These are phyloP conservation scores for Hysterium pulicare DNA, from an alignment of 2,329 filamentous ascomycete genomes.

Conservation along the genomic window DNA sequence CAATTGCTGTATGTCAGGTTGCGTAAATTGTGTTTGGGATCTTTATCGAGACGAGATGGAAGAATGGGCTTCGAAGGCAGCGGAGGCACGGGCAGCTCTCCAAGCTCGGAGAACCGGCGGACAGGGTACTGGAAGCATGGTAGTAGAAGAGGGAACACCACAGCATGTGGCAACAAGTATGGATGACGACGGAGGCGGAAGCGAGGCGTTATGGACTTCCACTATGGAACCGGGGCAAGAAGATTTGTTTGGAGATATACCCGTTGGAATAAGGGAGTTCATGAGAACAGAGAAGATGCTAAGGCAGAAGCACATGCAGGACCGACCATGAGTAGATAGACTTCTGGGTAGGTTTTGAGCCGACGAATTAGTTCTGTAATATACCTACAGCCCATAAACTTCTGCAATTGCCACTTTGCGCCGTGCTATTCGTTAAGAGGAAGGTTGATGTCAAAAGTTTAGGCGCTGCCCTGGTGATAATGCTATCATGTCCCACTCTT, in stretches of 20 bases:
- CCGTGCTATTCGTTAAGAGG: no score
- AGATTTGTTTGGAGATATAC: conserved; percentile 74
- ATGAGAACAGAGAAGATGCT: conserved; percentile 95
- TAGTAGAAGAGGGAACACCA: conserved; percentile 39
- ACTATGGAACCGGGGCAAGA: conserved; percentile 46
- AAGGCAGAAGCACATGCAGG: conserved; percentile 67
- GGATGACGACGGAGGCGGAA: conserved; percentile 78
- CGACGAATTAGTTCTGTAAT: no score
- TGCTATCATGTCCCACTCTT: neutral
- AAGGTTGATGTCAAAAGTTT: no score
- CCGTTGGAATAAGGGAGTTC: conserved; percentile 91
- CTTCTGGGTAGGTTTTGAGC: no score
- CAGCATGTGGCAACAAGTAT: conserved; percentile 57
- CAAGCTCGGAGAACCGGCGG: conserved; percentile 27
- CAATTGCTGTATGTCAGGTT: conserved; percentile 99
- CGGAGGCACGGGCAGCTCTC: conserved; percentile 59
- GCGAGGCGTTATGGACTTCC: conserved; percentile 62
- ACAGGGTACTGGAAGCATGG: conserved; percentile 34
- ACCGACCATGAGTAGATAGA: conserved; percentile 32
- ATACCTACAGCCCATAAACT: no score
- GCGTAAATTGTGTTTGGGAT: conserved; percentile 97
- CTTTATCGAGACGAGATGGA: conserved; percentile 87
- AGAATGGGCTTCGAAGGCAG: conserved; percentile 69
- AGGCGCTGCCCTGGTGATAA: no score
- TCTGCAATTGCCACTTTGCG: no score